phyloP scores from a whole-genome alignment of 2,329 filamentous ascomycete species.

The Penicillium hesseltinei region DNA sequence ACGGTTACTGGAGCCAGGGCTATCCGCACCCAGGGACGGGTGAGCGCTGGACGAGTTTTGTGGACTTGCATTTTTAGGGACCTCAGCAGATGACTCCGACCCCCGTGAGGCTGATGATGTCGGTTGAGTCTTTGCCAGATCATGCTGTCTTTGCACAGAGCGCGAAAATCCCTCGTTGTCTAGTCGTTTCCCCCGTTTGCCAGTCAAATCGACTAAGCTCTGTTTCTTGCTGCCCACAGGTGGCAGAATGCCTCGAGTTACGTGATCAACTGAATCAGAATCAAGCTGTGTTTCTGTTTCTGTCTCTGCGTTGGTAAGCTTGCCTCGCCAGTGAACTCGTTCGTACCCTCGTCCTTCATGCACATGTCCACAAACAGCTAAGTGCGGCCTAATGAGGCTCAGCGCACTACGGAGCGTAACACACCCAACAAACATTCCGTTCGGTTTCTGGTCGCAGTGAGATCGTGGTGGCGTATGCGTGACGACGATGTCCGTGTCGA shows the following conservation, averaged over 20 bases:
- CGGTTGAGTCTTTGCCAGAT: not conserved
- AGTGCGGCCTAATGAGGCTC: constrained; percentile 48
- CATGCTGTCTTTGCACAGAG: not conserved
- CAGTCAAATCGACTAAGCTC: constrained; percentile 54
- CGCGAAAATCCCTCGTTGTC: constrained; percentile 29
- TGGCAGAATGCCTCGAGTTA: constrained; percentile 33
- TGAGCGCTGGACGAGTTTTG: not conserved
- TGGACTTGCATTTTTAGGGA: constrained; percentile 4
- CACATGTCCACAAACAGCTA: constrained; percentile 60
- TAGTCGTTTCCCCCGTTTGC: constrained; percentile 38
- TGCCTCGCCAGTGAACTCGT: constrained; percentile 47
- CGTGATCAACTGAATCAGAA: constrained; percentile 9
- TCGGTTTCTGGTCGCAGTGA: constrained; percentile 46
- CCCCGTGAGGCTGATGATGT: constrained; percentile 4
- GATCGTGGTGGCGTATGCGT: constrained; percentile 57
- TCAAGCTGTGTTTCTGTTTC: not conserved
- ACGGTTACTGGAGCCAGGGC: not conserved
- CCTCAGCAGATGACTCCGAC: constrained; percentile 9
- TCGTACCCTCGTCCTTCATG: constrained; percentile 57
- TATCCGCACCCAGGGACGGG: constrained; percentile 11
- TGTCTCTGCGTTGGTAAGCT: not conserved
- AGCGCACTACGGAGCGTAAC: constrained; percentile 46
- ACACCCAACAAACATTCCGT: constrained; percentile 47
- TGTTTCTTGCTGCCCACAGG: constrained; percentile 53
- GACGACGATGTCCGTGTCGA: constrained; percentile 54